Conservation (phyloP, 345 rosid genomes). For the Sisymbrium altissimum region DNA sequence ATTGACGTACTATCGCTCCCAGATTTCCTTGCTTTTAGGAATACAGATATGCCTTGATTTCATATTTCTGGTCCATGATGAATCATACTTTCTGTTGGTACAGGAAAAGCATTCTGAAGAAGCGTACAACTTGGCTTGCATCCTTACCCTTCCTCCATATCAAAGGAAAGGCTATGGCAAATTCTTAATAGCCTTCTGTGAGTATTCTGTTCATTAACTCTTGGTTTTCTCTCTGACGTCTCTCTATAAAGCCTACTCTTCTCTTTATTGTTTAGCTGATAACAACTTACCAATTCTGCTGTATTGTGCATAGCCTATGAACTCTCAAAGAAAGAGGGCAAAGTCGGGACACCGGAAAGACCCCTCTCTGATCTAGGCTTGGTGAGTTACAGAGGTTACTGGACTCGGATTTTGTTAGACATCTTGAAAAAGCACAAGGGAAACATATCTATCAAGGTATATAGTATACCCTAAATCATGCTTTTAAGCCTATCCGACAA, state of each 20-base stretch:
- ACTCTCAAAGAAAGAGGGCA: constrained; percentile 97
- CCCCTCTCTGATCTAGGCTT: constrained; percentile 97
- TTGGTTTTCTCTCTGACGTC: not conserved
- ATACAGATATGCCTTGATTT: not conserved
- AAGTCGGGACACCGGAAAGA: constrained; percentile 98
- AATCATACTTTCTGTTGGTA: constrained; percentile 21
- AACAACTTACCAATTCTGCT: not conserved
- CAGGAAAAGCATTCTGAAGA: constrained; percentile 99
- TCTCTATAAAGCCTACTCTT: constrained; percentile 1
- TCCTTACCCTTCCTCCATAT: constrained; percentile 9
- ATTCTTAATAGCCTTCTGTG: constrained; percentile 64
- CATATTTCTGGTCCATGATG: not conserved
- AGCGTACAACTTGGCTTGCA: constrained; percentile 95
- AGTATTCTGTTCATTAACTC: constrained; percentile 29
- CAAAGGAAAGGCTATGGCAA: no score
- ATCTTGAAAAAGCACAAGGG: constrained; percentile 98
- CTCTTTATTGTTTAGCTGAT: not conserved
- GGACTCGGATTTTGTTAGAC: constrained; percentile 94
- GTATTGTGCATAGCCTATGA: constrained; percentile 78
- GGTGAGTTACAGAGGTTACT: constrained; percentile 96
- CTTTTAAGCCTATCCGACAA: not conserved
- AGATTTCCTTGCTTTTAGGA: not conserved
- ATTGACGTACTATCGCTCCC: not conserved
- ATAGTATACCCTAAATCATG: not conserved
- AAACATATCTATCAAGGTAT: constrained; percentile 95